Evolutionary conservation across 805 yeast species (phyloP).

Genomic region (Phaffomyces antillensis): DNA sequence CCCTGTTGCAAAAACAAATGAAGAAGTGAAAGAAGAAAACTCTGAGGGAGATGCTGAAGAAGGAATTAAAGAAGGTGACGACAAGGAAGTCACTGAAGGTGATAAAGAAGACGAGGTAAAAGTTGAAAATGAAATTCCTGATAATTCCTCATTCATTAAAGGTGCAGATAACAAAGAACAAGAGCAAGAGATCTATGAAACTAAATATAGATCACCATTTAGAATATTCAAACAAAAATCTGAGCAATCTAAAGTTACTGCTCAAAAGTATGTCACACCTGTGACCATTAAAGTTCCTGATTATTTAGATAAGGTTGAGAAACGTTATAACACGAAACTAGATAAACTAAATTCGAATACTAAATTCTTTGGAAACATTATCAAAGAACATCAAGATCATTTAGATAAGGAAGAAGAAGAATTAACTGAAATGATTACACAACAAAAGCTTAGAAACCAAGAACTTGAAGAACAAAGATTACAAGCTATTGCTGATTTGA

Average conservation of each 20-base stretch:
- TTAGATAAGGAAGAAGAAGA: slow-evolving; percentile 1
- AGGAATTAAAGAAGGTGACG: not conserved
- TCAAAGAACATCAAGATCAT: slow-evolving; percentile 5
- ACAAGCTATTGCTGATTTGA: slow-evolving; percentile 7
- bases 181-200: slow-evolving; percentile 1
- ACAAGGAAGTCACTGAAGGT: not conserved
- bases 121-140: no score
- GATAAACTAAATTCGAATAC: slow-evolving; percentile 3
- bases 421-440: not conserved
- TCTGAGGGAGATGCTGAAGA: not conserved
- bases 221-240: slow-evolving; percentile 2
- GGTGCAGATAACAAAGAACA: not conserved
- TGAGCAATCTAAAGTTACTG: not conserved
- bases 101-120: not conserved
- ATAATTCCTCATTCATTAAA: not conserved
- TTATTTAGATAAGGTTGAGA: slow-evolving; percentile 6
- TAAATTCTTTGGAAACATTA: not conserved
- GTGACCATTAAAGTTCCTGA: slow-evolving; percentile 2
- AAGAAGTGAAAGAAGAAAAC: not conserved
- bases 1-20: not conserved
- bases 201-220: slow-evolving; percentile 10
- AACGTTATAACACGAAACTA: slow-evolving; percentile 4
- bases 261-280: not conserved
- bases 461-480: slow-evolving; percentile 7
- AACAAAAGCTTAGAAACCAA: slow-evolving; percentile 4